These are phyloP conservation scores for Polygonum maritimum DNA, from an alignment of 148 eudicot species.

Conservation along the genomic window DNA sequence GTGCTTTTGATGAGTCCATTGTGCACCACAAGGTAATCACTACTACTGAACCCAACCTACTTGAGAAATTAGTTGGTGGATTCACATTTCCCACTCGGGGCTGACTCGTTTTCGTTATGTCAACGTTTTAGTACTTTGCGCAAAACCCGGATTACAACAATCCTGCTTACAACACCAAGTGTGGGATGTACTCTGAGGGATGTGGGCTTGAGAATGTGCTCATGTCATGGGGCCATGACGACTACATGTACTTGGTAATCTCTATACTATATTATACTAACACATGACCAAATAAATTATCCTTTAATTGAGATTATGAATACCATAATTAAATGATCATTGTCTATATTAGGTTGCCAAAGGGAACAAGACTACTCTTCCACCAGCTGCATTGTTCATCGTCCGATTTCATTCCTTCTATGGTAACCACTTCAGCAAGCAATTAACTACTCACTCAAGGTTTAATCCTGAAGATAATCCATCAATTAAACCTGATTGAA, in stretches of 20 bases:
- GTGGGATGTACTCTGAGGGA: constrained; percentile 41
- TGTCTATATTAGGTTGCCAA: constrained; percentile 17
- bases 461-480: background rate
- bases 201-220: constrained; percentile 53
- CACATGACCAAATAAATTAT: background rate
- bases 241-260: constrained; percentile 38
- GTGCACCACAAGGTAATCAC: constrained; percentile 72
- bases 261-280: background rate
- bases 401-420: constrained; percentile 52
- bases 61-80: too few species aligned
- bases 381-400: constrained; percentile 41
- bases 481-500: background rate
- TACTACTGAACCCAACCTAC: background rate
- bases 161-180: constrained; percentile 42
- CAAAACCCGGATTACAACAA: constrained; percentile 38
- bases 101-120: background rate
- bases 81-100: too few species aligned
- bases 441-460: background rate
- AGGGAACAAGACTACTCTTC: constrained; percentile 42
- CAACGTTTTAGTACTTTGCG: constrained; percentile 28
- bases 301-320: too few species aligned
- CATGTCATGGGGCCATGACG: constrained; percentile 62
- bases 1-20: constrained; percentile 71
- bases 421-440: constrained; percentile 11
- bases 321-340: too few species aligned